These are phyloP conservation scores for Mucor saturninus DNA, from an alignment of 371 early-diverging fungal species.

Conservation along the genomic window DNA sequence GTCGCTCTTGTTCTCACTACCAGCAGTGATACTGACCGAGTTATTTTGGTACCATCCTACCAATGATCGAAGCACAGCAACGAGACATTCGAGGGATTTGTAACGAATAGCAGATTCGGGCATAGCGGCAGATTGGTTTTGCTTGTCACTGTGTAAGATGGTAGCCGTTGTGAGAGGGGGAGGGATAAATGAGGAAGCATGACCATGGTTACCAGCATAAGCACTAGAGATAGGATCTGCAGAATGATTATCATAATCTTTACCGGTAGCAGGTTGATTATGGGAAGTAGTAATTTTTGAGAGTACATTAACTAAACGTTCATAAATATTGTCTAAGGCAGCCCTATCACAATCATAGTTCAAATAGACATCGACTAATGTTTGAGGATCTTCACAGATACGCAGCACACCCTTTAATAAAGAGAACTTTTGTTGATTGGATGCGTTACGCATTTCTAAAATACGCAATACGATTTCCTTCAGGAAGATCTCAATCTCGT, in stretches of 20 bases:
- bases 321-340: conserved; percentile 60
- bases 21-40: conserved; percentile 50
- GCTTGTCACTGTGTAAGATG: conserved; percentile 55
- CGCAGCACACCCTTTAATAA: conserved; percentile 50
- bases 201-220: conserved; percentile 24
- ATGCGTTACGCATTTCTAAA: conserved; percentile 68
- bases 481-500: conserved; percentile 78
- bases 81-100: conserved; percentile 60
- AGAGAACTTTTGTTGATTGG: conserved; percentile 56
- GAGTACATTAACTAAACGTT: conserved; percentile 59
- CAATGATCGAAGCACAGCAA: conserved; percentile 56
- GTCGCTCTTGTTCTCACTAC: conserved; percentile 20
- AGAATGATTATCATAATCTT: conserved; percentile 41
- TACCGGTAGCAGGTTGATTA: conserved; percentile 26
- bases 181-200: conserved; percentile 43
- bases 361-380: conserved; percentile 93
- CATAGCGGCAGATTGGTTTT: conserved; percentile 35
- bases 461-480: conserved; percentile 75
- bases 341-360: conserved; percentile 92
- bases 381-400: conserved; percentile 78
- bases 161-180: conserved; percentile 57
- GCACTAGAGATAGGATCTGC: conserved; percentile 14
- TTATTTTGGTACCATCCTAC: conserved; percentile 60
- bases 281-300: conserved; percentile 60
- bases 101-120: conserved; percentile 54